Conservation (phyloP, 371 early-diverging fungal genomes). For the Dinochytrium kinnereticum region DNA sequence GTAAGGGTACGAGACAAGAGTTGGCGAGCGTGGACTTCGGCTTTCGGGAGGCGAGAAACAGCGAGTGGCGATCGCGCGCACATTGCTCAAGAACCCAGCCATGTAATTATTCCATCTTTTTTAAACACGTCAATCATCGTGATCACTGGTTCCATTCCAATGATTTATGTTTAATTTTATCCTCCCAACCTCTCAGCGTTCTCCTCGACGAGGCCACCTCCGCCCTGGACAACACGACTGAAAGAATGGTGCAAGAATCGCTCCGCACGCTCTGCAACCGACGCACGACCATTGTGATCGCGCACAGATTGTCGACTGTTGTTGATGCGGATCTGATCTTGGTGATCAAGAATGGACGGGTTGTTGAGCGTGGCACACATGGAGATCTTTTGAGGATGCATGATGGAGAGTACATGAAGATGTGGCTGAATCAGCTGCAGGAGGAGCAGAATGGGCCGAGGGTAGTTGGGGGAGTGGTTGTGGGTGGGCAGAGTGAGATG, state of each 20-base stretch:
- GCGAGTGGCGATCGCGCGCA: conserved; percentile 87
- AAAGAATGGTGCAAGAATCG: conserved; percentile 77
- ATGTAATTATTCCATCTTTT: conserved; percentile 34
- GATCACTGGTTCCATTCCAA: no score
- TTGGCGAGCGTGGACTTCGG: conserved; percentile 34
- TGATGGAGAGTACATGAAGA: conserved; percentile 67
- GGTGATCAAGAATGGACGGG: conserved; percentile 78
- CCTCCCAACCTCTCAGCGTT: conserved; percentile 20
- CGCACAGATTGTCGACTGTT: conserved; percentile 84
- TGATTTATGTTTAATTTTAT: not conserved
- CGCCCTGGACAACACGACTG: conserved; percentile 89
- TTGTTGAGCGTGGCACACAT: conserved; percentile 80
- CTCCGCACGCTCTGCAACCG: conserved; percentile 58
- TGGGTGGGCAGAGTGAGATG: not conserved
- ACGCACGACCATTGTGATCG: conserved; percentile 68
- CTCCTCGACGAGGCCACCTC: conserved; percentile 78
- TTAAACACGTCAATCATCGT: no score
- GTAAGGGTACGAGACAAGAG: conserved; percentile 1
- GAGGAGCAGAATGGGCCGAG: conserved; percentile 54
- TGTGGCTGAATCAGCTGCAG: conserved; percentile 91
- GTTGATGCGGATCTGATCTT: conserved; percentile 86
- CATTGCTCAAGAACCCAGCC: conserved; percentile 67
- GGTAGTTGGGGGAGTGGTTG: not conserved
- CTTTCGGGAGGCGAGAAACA: conserved; percentile 93
- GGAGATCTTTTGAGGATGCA: conserved; percentile 67